Evolutionary conservation across 495 filamentous ascomycete species (phyloP), one percentile per base, ranked within the genome.

Genomic region (Halenospora varia): DNA sequence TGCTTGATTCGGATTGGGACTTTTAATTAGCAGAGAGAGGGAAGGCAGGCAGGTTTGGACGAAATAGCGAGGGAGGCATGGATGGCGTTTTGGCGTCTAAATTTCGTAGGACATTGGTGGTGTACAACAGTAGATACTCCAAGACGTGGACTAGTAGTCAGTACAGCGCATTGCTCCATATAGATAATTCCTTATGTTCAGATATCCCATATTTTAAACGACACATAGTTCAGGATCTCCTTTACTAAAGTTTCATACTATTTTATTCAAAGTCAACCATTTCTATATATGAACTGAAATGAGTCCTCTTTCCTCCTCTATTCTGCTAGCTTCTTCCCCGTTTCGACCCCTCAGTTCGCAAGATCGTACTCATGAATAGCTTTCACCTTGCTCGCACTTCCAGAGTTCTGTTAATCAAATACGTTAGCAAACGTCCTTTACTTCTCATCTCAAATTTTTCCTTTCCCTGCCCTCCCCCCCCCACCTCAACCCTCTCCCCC

Each of bases 331-430:
- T 51, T 25, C 49, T 35, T 44, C 18, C 26, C 8, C 39, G 3
- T 42, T 13, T 24, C 18, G 9, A 19, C 39, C 9, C 51, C 39
- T 22, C 55, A 67, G 15, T 66, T 55, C 20, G 82, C 69, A 65
- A 73, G 74, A 75, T 94, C 89, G 65, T 90, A 84, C 56, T 90
- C 77, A 59, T 74, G 79, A 67, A 94, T 94, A 17, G 76, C 88
- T 66, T 83, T 74, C 56, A 92, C 88, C 76, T 93, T 92, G 40
- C 78, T 79, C 15, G 87, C 88, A 67, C 85, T 89, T 17, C 78
- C 29, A 1, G 48, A 60, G 4, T 53, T 55, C 77, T 60, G 51
- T 26, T 9, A 46, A 35, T 11, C 2, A 9, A 13, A 35, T 29
- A 19, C 0, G 10, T 25, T 49, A 54, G 45, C 29, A 10, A n/a